Base-by-base conservation (phyloP, 768 basidiomycete genomes). In the Agrocybe pediades region DNA sequence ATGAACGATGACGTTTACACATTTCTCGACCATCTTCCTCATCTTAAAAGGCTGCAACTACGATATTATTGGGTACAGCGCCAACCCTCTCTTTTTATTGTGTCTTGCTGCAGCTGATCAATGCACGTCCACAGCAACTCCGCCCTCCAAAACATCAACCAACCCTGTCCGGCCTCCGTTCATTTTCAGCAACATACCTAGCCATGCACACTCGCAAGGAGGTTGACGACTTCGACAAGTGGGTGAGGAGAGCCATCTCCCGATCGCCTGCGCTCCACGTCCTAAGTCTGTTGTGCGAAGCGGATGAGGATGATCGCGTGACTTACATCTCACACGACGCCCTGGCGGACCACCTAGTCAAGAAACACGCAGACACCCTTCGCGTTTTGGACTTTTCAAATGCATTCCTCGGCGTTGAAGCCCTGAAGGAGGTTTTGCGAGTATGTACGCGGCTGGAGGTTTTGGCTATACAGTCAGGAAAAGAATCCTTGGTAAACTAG, bases 61-160 rank as follows among this genome's bases (percentile, higher is more conserved):
- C 73, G 72, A 24, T 82, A 86, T 65, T 84, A 83, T 56, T 69
- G 76, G 66, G 84, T 78, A 62, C 29, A 77, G 65, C 23, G 6
- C 23, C 26, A 23, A 39, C 30, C 27, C 42, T 40, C 23, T 11
- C 36, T 47, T 11, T 19, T 33, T 13, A 36, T 15, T 21, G 41
- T 13, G 23, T 19, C 25, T 17, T n/a, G 6, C 20, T n/a, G n/a
- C n/a, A n/a, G n/a, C n/a, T 30, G 6, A 24, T 33, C 46, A 23
- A 25, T 25, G n/a, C 29, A 17, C 36, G 17, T 15, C 13, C 49
- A 46, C 36, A 79, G 75, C 78, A 84, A 80, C 70, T 82, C 50
- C 74, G 71, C 43, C 41, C 61, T 5, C 71, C 74, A 0, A 56
- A 20, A 0, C 44, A 45, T 17, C 58, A 51, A 30, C 69, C 70